Evolutionary conservation across 805 yeast genomes (phyloP).

Genomic region (Kazachstania martiniae): DNA sequence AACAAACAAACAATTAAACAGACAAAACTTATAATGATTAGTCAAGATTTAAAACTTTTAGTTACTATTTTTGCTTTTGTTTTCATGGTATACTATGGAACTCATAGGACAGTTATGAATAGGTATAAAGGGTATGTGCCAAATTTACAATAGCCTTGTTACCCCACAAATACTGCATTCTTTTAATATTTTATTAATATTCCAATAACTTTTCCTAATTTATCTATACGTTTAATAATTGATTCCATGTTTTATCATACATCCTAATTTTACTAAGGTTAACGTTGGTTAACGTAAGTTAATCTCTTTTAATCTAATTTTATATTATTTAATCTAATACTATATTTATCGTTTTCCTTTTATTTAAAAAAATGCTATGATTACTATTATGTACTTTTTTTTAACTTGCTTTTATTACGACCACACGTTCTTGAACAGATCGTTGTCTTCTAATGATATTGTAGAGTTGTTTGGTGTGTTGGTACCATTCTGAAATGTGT

Average conservation of each 20-base stretch:
- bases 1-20: background rate
- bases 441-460: conserved; percentile 41
- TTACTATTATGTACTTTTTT: background rate
- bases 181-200: background rate
- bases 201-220: background rate
- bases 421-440: conserved; percentile 64
- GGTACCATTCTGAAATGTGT: conserved; percentile 2
- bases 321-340: background rate
- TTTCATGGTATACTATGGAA: conserved; percentile 16
- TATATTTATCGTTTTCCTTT: background rate
- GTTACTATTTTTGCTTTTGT: conserved; percentile 17
- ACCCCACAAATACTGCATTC: background rate
- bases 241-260: background rate
- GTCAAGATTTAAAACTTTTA: conserved; percentile 19
- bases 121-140: conserved; percentile 20
- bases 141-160: conserved; percentile 12
- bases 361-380: background rate
- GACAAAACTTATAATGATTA: no score
- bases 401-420: conserved; percentile 18
- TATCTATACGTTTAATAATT: background rate
- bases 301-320: no score
- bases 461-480: conserved; percentile 9
- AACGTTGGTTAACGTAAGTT: no score
- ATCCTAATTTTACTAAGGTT: no score
- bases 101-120: conserved; percentile 21